Conservation (phyloP, 2,329 filamentous ascomycete genomes). For the Shiraia bambusicola region DNA sequence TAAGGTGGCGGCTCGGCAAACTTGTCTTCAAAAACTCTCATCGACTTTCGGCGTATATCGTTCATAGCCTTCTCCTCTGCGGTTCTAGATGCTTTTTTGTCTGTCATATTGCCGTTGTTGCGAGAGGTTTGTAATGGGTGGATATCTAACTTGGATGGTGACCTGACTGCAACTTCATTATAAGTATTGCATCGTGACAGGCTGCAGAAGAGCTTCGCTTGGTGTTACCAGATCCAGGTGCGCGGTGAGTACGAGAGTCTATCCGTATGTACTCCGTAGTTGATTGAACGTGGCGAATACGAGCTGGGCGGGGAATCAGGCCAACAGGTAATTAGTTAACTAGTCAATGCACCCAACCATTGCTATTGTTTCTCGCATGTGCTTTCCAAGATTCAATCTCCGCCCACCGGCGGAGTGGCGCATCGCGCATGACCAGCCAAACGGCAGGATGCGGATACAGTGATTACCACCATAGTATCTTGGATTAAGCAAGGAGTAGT, state of each 20-base stretch:
- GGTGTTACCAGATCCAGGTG: constrained; percentile 3
- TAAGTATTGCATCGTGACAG: not conserved
- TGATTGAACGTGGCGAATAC: not conserved
- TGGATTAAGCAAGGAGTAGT: too few species aligned
- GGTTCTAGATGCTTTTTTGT: constrained; percentile 7
- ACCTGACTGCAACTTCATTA: not conserved
- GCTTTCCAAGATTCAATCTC: too few species aligned
- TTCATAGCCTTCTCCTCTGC: constrained; percentile 10
- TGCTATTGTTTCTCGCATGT: too few species aligned
- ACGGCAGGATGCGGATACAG: too few species aligned
- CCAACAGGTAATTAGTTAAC: too few species aligned
- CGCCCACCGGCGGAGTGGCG: too few species aligned
- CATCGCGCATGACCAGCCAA: too few species aligned
- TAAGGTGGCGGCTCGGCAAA: constrained; percentile 15
- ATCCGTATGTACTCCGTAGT: not conserved
- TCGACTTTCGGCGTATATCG: constrained; percentile 1
- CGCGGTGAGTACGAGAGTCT: constrained; percentile 6
- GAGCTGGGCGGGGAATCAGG: too few species aligned
- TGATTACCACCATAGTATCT: too few species aligned
- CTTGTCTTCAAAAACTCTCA: constrained; percentile 6
- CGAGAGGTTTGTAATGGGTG: not conserved
- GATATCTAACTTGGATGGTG: not conserved
- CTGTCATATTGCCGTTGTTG: constrained; percentile 1
- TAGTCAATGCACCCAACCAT: too few species aligned
- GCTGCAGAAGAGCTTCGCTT: not conserved